A percentile compares a stretch with the other conserved stretches of the same genome.
phyloP scores from a whole-genome alignment of 83 land plant genomes.

The Picea abies region DNA sequence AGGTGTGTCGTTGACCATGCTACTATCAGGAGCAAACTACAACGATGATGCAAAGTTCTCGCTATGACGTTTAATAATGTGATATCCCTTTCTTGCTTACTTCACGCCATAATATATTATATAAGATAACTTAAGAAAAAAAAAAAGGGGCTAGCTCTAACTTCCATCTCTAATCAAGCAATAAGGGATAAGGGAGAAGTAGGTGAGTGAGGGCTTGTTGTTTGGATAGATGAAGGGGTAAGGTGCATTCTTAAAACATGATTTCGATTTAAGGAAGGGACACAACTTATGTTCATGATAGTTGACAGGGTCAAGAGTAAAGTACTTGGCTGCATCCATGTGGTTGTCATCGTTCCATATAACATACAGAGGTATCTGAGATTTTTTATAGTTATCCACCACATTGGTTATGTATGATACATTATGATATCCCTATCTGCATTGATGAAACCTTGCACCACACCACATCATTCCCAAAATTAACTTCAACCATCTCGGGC shows the following conservation, averaged over 20 bases:
- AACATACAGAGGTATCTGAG: slow-evolving; percentile 77
- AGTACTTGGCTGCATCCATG: slow-evolving; percentile 80
- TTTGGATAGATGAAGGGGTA: no score
- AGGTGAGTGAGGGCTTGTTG: no score
- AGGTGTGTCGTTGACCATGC: no score
- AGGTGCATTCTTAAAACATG: slow-evolving; percentile 21
- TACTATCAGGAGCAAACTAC: no score
- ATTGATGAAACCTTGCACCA: slow-evolving; percentile 84
- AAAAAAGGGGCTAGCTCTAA: no score
- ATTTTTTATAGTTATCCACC: slow-evolving; percentile 58
- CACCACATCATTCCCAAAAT: background rate
- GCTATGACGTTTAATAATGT: no score
- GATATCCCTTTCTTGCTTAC: slow-evolving; percentile 67
- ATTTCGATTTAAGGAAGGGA: slow-evolving; percentile 59
- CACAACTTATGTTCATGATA: slow-evolving; percentile 60
- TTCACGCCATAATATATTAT: slow-evolving; percentile 49
- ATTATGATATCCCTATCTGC: slow-evolving; percentile 82
- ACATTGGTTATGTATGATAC: slow-evolving; percentile 64
- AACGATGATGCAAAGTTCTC: no score
- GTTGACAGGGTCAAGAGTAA: slow-evolving; percentile 74
- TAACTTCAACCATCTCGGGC: background rate
- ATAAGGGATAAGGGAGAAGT: no score
- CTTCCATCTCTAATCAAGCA: no score
- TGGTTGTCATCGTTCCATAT: slow-evolving; percentile 90
- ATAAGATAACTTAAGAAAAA: no score